Conservation (phyloP, 306 rosid species). For the Vachellia collinsii region DNA sequence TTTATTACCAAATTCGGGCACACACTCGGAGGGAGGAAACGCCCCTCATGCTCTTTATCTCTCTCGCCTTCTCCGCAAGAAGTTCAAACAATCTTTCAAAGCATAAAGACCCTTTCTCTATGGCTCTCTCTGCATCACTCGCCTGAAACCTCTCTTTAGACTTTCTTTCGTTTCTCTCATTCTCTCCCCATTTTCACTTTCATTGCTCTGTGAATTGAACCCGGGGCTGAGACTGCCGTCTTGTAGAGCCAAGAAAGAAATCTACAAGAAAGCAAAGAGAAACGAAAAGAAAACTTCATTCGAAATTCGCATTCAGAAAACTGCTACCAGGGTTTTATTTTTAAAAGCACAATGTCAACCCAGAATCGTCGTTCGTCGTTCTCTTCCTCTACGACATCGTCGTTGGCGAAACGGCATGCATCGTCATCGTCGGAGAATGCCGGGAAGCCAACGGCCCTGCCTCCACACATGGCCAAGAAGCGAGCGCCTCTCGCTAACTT, state of each 20-base stretch:
- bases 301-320: neutral
- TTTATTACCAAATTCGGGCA: conserved; percentile 43
- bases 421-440: conserved; percentile 46
- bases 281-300: neutral
- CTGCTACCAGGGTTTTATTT: conserved; percentile 33
- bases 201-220: neutral
- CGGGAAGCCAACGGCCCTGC: conserved; percentile 43
- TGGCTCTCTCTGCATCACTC: conserved; percentile 13
- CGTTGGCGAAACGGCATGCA: conserved; percentile 78
- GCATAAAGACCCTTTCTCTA: conserved; percentile 27
- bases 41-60: neutral
- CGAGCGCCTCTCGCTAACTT: conserved; percentile 85
- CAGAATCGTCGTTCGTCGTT: conserved; percentile 82
- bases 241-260: conserved; percentile 7
- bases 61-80: conserved; percentile 12
- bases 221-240: conserved; percentile 6
- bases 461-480: conserved; percentile 65
- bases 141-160: conserved; percentile 26
- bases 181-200: neutral
- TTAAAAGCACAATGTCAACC: conserved; percentile 47
- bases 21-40: conserved; percentile 16
- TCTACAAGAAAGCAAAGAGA: conserved; percentile 24
- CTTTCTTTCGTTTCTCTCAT: neutral
- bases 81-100: conserved; percentile 11
- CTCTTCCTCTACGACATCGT: conserved; percentile 75